Conservation (phyloP, 495 filamentous ascomycete species). For the Aspergillus cavernicola region DNA sequence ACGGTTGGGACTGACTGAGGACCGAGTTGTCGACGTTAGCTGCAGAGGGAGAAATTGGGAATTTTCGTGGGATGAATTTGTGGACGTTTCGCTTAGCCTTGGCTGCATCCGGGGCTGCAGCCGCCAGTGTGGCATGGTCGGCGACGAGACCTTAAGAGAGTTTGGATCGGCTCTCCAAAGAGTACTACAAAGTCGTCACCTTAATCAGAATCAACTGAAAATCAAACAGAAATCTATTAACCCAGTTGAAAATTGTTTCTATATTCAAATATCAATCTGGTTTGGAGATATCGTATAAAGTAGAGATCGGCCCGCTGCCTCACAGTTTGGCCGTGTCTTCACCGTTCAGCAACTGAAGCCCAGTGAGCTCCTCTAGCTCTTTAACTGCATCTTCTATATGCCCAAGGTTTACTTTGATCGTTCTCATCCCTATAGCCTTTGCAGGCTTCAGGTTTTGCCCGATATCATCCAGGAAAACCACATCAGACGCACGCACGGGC, state of each 20-base stretch:
- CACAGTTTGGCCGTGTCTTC: constrained; percentile 38
- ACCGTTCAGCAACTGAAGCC: constrained; percentile 50
- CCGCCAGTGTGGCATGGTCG: too few relatives aligned
- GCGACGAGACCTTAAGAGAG: constrained; percentile 31
- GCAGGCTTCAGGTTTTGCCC: constrained; percentile 86
- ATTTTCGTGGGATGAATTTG: constrained; percentile 40
- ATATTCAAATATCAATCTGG: background rate
- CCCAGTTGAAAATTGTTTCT: too few relatives aligned
- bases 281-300: background rate
- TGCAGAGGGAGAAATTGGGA: constrained; percentile 24
- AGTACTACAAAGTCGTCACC: background rate
- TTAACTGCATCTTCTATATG: constrained; percentile 70
- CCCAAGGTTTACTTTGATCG: constrained; percentile 79
- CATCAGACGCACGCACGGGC: constrained; percentile 58
- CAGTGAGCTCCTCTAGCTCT: constrained; percentile 60
- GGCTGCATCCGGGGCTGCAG: constrained; percentile 36
- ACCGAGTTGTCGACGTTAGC: constrained; percentile 34
- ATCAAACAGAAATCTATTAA: too few relatives aligned
- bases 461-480: constrained; percentile 94
- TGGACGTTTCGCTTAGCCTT: constrained; percentile 48
- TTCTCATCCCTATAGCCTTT: constrained; percentile 69
- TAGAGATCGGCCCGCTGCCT: background rate
- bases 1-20: constrained; percentile 37
- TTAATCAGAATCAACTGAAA: too few relatives aligned
- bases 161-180: background rate